Base-by-base conservation (phyloP, 2,329 filamentous ascomycete species). In the Penicillium freii region DNA sequence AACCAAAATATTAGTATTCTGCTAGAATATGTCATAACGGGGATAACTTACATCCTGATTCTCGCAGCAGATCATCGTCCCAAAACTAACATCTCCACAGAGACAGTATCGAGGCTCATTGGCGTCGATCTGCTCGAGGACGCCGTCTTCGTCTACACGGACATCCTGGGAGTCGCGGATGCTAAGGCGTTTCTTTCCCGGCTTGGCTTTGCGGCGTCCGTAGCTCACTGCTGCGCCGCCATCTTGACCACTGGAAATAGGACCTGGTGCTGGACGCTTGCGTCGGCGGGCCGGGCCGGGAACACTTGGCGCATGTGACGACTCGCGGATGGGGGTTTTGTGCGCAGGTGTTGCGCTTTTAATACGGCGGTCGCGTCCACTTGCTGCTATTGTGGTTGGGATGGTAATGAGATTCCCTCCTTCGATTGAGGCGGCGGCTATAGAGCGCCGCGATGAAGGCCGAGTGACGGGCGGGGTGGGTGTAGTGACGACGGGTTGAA, bases 41-140 rank as follows among this genome's bases (percentile, higher is more conserved):
- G 39, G 55, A 49, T 69, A 47, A 66, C 71, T 61, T 69, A 82
- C 81, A 65, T 85, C 81, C 51, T 81, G 80, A 64, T 86, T 84
- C 64, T 87, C 85, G 67, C 85, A 88, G 43, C 80, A 82, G 58
- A 88, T 84, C 85, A 88, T 88, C 38, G 80, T 81, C 31, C 85
- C 85, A 66, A 81, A 87, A 64, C 83, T 86, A 19, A 87, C 83
- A 63, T 87, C 84, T 39, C 82, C 82, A 65, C 85, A 88, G 42
- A 86, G 70, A 68, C 85, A 88, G 68, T 87, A 88, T n/a, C 81
- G 75, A 17, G 82, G 81, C 71, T 88, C 85, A 55, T 86, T 78
- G 0, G 84, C 82, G 67, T 87, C 84, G 56, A 87, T 82, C 61
- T 80, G 72, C 60, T 79, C 77, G 36, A 78, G 62, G 1, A 79